Percentiles rank a stretch among this genome's conserved stretches.
These are phyloP conservation scores for Populus hybrid DNA, from an alignment of 441 rosid genomes.

Conservation along the genomic window DNA sequence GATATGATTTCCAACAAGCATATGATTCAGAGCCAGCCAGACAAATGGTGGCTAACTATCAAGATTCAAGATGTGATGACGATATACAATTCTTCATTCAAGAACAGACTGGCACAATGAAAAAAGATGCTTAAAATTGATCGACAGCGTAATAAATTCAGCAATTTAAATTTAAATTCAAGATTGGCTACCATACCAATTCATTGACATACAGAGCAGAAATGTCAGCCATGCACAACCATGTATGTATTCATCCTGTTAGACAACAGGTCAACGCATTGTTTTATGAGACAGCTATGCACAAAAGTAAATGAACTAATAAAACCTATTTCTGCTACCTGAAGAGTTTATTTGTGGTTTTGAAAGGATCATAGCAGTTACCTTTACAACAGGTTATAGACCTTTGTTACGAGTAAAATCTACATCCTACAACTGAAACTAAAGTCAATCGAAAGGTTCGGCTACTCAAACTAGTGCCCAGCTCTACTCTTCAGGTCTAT, in stretches of 20 bases:
- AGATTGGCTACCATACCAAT: slow-evolving; percentile 1
- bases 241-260: slow-evolving; percentile 14
- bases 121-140: background rate
- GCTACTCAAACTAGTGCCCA: slow-evolving; percentile 6
- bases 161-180: background rate
- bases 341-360: background rate
- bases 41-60: background rate
- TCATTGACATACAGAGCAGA: slow-evolving; percentile 35
- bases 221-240: slow-evolving; percentile 32
- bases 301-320: slow-evolving; percentile 14
- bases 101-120: background rate
- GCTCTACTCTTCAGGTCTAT: slow-evolving; percentile 39
- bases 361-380: slow-evolving; percentile 8
- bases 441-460: slow-evolving; percentile 16
- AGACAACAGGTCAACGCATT: slow-evolving; percentile 23
- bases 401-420: slow-evolving; percentile 15
- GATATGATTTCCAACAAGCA: background rate
- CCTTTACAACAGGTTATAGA: slow-evolving; percentile 12
- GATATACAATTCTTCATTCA: background rate
- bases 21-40: background rate
- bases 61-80: background rate
- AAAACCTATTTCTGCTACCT: slow-evolving; percentile 11
- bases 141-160: background rate
- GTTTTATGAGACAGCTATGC: slow-evolving; percentile 19
- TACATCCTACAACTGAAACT: slow-evolving; percentile 15